phyloP scores from a whole-genome alignment of 805 yeast species.

The Ogataea henricii region DNA sequence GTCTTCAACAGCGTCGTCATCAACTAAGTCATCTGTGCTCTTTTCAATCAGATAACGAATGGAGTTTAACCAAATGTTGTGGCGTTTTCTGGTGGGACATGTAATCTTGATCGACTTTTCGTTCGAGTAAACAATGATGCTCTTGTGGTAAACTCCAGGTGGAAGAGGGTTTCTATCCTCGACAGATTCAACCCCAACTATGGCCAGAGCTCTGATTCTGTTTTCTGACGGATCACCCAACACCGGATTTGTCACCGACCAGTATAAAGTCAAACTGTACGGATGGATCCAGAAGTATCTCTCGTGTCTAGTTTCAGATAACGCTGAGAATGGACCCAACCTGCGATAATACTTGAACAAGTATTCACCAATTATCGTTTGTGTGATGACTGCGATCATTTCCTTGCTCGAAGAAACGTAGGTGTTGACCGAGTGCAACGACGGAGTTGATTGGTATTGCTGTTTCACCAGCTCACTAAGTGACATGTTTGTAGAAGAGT shows the following conservation, averaged over 20 bases:
- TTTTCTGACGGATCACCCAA: slow-evolving; percentile 64
- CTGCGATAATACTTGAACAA: slow-evolving; percentile 82
- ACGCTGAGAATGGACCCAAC: slow-evolving; percentile 69
- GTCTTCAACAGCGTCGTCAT: slow-evolving; percentile 46
- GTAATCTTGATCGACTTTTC: slow-evolving; percentile 73
- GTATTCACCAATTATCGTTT: slow-evolving; percentile 91
- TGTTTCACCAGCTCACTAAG: slow-evolving; percentile 18
- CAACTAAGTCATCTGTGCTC: slow-evolving; percentile 56
- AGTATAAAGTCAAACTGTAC: slow-evolving; percentile 82
- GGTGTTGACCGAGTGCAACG: slow-evolving; percentile 48
- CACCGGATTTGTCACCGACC: slow-evolving; percentile 84
- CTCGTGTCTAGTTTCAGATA: slow-evolving; percentile 82
- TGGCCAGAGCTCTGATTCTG: slow-evolving; percentile 78
- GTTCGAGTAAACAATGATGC: slow-evolving; percentile 69
- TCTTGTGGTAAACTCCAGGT: slow-evolving; percentile 83
- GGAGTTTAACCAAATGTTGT: slow-evolving; percentile 88
- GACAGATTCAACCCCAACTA: slow-evolving; percentile 74
- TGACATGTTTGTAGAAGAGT: slow-evolving; percentile 14
- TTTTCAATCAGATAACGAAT: slow-evolving; percentile 72
- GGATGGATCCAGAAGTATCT: slow-evolving; percentile 98
- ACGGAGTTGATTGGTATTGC: slow-evolving; percentile 21
- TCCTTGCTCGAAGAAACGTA: slow-evolving; percentile 67
- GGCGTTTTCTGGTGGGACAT: slow-evolving; percentile 84
- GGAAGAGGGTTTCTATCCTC: slow-evolving; percentile 87
- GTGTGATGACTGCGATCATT: slow-evolving; percentile 85